Conservation (phyloP, 495 filamentous ascomycete species). For the Aspergillus wentii region DNA sequence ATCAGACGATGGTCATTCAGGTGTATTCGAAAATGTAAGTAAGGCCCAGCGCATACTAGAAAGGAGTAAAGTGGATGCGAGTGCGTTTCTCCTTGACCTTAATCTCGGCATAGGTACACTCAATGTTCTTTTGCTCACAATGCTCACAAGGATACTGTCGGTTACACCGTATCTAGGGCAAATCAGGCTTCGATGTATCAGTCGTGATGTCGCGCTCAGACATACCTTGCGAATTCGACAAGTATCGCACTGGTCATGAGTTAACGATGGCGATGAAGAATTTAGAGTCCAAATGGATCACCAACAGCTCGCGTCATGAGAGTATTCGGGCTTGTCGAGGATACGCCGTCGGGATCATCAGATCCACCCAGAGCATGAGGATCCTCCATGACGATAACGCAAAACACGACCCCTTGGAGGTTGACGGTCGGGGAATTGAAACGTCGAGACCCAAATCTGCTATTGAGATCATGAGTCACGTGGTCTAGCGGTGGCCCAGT, state of each 20-base stretch:
- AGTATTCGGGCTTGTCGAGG: background rate
- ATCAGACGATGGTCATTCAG: background rate
- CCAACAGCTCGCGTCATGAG: conserved; percentile 1
- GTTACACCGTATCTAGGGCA: conserved; percentile 2
- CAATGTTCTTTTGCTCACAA: conserved; percentile 1
- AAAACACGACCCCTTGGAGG: background rate
- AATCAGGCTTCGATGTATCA: background rate
- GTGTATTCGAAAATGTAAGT: background rate
- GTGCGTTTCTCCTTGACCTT: conserved; percentile 1
- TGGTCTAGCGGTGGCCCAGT: no score
- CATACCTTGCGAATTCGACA: conserved; percentile 1
- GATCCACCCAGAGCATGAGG: background rate
- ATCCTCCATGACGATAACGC: conserved; percentile 1
- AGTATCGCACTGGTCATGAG: background rate
- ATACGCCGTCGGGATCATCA: background rate
- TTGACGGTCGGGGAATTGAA: background rate
- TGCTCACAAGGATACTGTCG: conserved; percentile 1
- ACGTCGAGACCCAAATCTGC: conserved; percentile 1
- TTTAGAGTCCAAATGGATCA: background rate
- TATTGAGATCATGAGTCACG: background rate
- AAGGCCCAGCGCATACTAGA: background rate
- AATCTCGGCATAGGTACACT: conserved; percentile 1
- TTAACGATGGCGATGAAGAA: background rate
- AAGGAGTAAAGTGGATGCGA: conserved; percentile 2
- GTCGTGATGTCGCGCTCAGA: background rate